A percentile compares a stretch with the other conserved stretches of the same genome.
Conservation (phyloP, 257 asterid species). For the Salvia rosmarinus region DNA sequence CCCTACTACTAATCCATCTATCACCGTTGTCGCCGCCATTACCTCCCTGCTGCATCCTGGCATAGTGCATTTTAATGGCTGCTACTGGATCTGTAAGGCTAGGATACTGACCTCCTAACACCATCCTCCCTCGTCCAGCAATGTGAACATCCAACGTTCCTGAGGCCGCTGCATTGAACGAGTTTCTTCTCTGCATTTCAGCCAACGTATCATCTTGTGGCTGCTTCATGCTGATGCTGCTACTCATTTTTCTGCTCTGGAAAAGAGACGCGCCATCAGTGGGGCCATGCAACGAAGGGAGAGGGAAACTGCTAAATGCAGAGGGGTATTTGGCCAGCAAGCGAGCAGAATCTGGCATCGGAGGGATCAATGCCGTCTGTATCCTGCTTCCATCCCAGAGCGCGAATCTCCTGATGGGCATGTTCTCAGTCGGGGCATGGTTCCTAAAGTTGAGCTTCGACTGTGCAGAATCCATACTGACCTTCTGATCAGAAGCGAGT, state of each 20-base stretch:
- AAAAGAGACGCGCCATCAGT: conserved; percentile 48
- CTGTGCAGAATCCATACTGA: conserved; percentile 42
- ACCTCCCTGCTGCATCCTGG: conserved; percentile 49
- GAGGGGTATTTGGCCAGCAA: conserved; percentile 74
- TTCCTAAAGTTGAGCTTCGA: conserved; percentile 44
- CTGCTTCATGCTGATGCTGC: conserved; percentile 43
- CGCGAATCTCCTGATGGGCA: conserved; percentile 44
- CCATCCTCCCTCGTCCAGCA: conserved; percentile 52
- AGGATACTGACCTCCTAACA: conserved; percentile 59
- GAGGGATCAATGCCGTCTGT: conserved; percentile 46
- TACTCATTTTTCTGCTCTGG: conserved; percentile 43
- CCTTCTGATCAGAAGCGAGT: conserved; percentile 37
- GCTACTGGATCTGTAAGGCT: conserved; percentile 80
- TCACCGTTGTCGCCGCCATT: conserved; percentile 53
- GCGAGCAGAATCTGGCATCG: conserved; percentile 62
- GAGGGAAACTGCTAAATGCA: conserved; percentile 55
- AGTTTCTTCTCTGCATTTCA: conserved; percentile 68
- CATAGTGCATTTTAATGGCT: conserved; percentile 75
- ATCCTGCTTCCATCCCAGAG: conserved; percentile 56
- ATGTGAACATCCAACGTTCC: conserved; percentile 42
- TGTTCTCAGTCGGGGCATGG: conserved; percentile 45
- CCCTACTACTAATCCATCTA: conserved; percentile 65
- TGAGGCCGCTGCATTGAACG: conserved; percentile 41
- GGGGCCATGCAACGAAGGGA: conserved; percentile 37
- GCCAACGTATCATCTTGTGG: conserved; percentile 49